phyloP scores from a whole-genome alignment of 2,329 filamentous ascomycete species.

The Gaeumannomyces tritici region DNA sequence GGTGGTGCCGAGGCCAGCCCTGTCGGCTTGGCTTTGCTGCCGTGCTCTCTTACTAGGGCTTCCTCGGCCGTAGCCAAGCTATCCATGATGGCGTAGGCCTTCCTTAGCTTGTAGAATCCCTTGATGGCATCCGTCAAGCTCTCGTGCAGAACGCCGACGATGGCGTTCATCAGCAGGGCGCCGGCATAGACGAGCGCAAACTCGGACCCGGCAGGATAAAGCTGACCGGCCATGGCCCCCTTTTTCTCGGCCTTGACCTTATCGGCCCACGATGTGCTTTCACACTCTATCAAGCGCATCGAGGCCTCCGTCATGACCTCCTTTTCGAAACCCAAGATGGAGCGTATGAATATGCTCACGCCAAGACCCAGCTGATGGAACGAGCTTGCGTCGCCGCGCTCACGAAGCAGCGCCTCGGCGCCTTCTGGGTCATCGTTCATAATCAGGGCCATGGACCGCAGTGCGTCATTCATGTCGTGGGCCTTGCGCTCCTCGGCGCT shows the following conservation, averaged over 20 bases:
- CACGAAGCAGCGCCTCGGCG: slow-evolving; percentile 64
- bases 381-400: slow-evolving; percentile 66
- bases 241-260: slow-evolving; percentile 66
- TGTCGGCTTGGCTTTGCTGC: neutral
- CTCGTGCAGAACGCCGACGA: slow-evolving; percentile 84
- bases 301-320: slow-evolving; percentile 80
- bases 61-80: slow-evolving; percentile 67
- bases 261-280: slow-evolving; percentile 66
- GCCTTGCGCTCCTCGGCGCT: slow-evolving; percentile 28
- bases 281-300: slow-evolving; percentile 61
- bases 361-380: slow-evolving; percentile 81
- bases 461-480: slow-evolving; percentile 48
- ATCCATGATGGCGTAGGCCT: slow-evolving; percentile 77
- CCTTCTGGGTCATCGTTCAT: slow-evolving; percentile 86
- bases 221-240: slow-evolving; percentile 26
- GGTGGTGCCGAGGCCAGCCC: neutral
- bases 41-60: slow-evolving; percentile 17
- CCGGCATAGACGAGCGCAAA: slow-evolving; percentile 78
- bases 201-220: slow-evolving; percentile 80
- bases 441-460: slow-evolving; percentile 59
- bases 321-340: slow-evolving; percentile 85
- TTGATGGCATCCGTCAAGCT: slow-evolving; percentile 84
- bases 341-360: slow-evolving; percentile 75
- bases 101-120: slow-evolving; percentile 86
- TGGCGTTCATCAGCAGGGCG: slow-evolving; percentile 79